Evolutionary conservation across 495 filamentous ascomycete species (phyloP), one percentile per base, ranked within the genome.

Genomic region (Ramalina peruviana): DNA sequence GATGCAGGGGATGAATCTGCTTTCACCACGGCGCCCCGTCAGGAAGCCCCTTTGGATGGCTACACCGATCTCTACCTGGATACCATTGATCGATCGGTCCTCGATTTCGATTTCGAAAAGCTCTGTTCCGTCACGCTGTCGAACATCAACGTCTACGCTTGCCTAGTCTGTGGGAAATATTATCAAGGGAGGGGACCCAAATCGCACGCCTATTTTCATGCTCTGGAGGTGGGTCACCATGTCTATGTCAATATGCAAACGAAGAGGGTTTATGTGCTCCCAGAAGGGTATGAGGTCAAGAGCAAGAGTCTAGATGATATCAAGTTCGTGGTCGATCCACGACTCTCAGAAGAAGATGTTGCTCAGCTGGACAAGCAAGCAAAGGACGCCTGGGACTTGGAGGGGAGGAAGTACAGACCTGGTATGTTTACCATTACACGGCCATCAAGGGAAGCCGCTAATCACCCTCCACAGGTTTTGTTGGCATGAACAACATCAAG

Each of bases 401-500:
- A 69, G 16, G 85, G 85, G 36, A 83, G 82, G 59, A 80, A 82
- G 62, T 99, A 97, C 64, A 80, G 81, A 54, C 92, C 87, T 54
- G 86, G 76, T 79, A 60, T 51, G 68, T 55, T 21, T 9, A 16
- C 9, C 15, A 30, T 15, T 23, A 17, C 5, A 23, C 11, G 19
- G 17, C 21, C 25, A 15, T 3, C 10, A 6, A 12, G 6, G 44
- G 38, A 17, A 6, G 6, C 21, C 47, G 16, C 43, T 47, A 26
- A 46, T 37, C 15, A 42, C 42, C 39, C 37, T 23, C 15, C 30
- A 33, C 62, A 71, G 82, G 92, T 4, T 99, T 94, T 62, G 88
- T 99, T 54, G 92, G 92, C 52, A 88, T 99, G 82, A 97, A 99
- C 71, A 96, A 99, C 64, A 97, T 99, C 72, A 99, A 99, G 64